Evolutionary conservation across 169 alveolate genomes (phyloP).

Genomic region (Cryptosporidium tyzzeri): DNA sequence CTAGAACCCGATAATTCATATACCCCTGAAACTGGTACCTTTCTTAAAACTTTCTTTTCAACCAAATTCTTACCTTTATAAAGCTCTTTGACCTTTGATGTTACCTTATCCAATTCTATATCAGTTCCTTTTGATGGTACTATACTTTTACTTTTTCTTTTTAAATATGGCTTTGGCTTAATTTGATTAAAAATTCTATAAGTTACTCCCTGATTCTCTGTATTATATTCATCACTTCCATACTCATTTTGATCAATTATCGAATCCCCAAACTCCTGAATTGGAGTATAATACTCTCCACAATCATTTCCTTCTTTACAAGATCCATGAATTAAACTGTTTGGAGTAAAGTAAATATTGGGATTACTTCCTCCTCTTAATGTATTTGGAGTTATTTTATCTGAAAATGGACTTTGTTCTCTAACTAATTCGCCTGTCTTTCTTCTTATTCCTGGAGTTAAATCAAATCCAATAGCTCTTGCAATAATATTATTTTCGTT

Average conservation of each 20-base stretch:
- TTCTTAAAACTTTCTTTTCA: background rate
- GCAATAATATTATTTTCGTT: background rate
- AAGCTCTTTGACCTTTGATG: conserved; percentile 44
- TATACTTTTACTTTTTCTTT: conserved; percentile 65
- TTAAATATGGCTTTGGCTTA: conserved; percentile 56
- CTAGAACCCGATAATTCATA: conserved; percentile 19
- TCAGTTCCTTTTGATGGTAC: conserved; percentile 41
- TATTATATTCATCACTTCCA: background rate
- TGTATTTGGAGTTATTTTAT: background rate
- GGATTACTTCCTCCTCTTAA: background rate
- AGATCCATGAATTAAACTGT: conserved; percentile 3
- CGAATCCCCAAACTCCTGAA: conserved; percentile 3
- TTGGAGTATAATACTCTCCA: conserved; percentile 25
- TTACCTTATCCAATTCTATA: conserved; percentile 37
- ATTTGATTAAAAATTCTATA: background rate
- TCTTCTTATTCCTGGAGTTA: conserved; percentile 1
- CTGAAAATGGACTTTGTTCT: background rate
- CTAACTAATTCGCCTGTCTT: background rate
- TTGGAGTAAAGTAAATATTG: conserved; percentile 41
- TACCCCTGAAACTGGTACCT: background rate
- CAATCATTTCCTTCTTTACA: background rate
- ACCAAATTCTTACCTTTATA: conserved; percentile 2
- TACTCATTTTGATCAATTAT: background rate
- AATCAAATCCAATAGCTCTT: background rate
- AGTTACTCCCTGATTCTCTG: background rate